These are phyloP conservation scores for Eimeria necatrix DNA, from an alignment of 169 alveolate species.

Conservation along the genomic window DNA sequence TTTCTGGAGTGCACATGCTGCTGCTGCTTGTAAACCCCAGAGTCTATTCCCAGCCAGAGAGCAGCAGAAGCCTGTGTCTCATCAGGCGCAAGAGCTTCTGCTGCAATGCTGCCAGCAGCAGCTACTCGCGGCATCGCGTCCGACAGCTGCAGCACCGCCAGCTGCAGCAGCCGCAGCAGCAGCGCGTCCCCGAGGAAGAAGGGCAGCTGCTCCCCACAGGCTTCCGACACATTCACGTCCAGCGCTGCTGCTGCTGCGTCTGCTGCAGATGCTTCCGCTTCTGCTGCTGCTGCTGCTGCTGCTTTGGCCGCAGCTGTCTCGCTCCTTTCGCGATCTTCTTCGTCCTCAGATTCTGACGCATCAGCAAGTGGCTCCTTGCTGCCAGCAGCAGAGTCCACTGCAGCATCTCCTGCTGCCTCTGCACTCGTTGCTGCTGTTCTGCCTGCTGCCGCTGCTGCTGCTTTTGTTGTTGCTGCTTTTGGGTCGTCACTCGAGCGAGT, in stretches of 20 bases:
- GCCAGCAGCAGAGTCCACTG: background rate
- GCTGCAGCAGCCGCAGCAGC: conserved; percentile 72
- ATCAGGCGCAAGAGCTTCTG: conserved; percentile 4
- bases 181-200: conserved; percentile 69
- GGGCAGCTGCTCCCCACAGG: conserved; percentile 43
- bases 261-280: conserved; percentile 32
- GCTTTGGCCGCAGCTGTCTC: background rate
- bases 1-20: background rate
- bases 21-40: background rate
- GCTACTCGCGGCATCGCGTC: conserved; percentile 47
- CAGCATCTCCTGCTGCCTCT: background rate
- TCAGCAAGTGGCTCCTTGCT: background rate
- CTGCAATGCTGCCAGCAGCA: background rate
- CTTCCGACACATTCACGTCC: background rate
- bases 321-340: background rate
- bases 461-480: background rate
- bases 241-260: conserved; percentile 45
- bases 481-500: background rate
- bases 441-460: conserved; percentile 36
- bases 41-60: conserved; percentile 33
- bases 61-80: conserved; percentile 21
- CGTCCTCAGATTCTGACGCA: background rate
- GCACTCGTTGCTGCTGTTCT: background rate
- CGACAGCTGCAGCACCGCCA: conserved; percentile 53
- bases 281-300: background rate